Base-by-base conservation (phyloP, 345 rosid genomes). In the Cardiospermum halicacabum region DNA sequence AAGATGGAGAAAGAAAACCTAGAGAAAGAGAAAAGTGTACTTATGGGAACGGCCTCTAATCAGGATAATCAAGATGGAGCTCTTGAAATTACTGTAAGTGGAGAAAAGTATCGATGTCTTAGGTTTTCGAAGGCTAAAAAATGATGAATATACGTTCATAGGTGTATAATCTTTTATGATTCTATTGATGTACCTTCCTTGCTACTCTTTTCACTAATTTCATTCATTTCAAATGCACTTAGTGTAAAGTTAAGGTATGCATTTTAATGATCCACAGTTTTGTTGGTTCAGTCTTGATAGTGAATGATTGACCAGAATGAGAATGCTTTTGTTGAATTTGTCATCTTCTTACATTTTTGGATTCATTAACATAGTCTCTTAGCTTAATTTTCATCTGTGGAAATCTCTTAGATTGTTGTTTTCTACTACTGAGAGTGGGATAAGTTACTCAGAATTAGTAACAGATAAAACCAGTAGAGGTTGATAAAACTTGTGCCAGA, bases 21-120 rank as follows among this genome's bases (percentile, higher is more conserved):
- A 18, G 98, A 92, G 75, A 93, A 93, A 73, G 98, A 93, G 80
- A 93, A 93, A 72, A 88, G 98, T n/a, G 97, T 90, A 26, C 81
- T 90, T 1, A 93, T 93, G 98, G 97, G 98, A 28, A 93, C 98
- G 0, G 94, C 98, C 0, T 93, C 98, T 2, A 89, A 84, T 54
- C 97, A 90, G 71, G 98, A 90, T 73, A 88, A 86, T 74, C 98
- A 93, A 80, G 96, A 93, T 21, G 98, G 98, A 49, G 98, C 98
- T 56, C 83, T 92, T 0, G 98, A 92, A 68, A 92, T 92, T 69
- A 92, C 96, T 63, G 98, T 92, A n/a, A 89, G 92, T 28, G 98
- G 98, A 6, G 95, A 92, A 78, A 92, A 92, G 66, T 92, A 92
- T 66, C 72, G 96, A 22, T 89, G 98, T 67, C 87, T 92, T 58